phyloP scores from a whole-genome alignment of 441 rosid species.

The Geranium incanum region DNA sequence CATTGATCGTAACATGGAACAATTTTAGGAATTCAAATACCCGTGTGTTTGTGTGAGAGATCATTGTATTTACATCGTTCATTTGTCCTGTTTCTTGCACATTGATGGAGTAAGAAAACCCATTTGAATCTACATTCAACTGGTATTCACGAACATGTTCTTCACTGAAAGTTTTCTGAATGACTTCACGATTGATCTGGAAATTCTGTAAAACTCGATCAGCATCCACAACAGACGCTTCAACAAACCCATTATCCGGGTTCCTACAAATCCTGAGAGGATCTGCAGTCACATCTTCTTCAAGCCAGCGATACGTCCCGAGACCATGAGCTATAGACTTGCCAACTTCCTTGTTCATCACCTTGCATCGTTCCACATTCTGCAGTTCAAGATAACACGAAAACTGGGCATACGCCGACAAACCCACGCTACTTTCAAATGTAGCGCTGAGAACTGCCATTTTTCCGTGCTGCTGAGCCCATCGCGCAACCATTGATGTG shows the following conservation, averaged over 20 bases:
- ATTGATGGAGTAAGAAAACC: constrained; percentile 42
- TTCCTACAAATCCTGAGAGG: constrained; percentile 45
- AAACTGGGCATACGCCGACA: constrained; percentile 66
- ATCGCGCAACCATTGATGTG: constrained; percentile 61
- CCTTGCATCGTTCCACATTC: constrained; percentile 37
- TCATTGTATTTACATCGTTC: constrained; percentile 37
- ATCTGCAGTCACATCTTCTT: constrained; percentile 57
- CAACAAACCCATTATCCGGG: constrained; percentile 46
- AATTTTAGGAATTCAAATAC: too few relatives aligned
- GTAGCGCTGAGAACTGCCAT: constrained; percentile 87
- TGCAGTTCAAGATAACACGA: constrained; percentile 62
- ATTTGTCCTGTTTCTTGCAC: constrained; percentile 46
- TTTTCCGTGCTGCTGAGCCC: constrained; percentile 86
- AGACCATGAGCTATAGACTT: constrained; percentile 78
- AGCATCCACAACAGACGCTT: constrained; percentile 58
- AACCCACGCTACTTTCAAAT: constrained; percentile 75
- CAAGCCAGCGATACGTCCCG: constrained; percentile 85
- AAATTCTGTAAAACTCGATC: constrained; percentile 43
- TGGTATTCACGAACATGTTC: constrained; percentile 42
- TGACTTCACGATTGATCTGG: constrained; percentile 45
- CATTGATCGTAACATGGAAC: too few relatives aligned
- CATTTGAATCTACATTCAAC: constrained; percentile 40
- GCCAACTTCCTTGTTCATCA: constrained; percentile 30
- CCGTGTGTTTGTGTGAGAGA: not conserved
- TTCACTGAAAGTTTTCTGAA: constrained; percentile 33